Percentiles rank a stretch among this genome's conserved stretches.
Conservation (phyloP, 2,329 filamentous ascomycete species). For the Fragosphaeria purpurea region DNA sequence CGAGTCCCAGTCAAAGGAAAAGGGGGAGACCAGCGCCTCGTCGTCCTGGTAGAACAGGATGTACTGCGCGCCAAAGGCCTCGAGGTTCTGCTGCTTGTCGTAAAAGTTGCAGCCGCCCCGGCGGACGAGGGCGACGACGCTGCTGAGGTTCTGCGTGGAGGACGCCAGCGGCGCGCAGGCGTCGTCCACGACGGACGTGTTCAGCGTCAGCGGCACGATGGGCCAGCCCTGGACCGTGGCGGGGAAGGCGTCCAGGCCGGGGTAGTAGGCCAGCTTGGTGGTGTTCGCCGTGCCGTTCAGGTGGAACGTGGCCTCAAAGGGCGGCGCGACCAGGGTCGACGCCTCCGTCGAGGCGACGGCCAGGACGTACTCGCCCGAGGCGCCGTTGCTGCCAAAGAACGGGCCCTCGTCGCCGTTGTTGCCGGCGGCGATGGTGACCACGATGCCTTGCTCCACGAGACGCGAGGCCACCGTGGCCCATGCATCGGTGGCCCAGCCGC, state of each 20-base stretch:
- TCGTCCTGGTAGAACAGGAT: constrained; percentile 25
- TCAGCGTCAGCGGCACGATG: constrained; percentile 16
- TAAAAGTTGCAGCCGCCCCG: constrained; percentile 19
- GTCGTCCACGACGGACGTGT: constrained; percentile 17
- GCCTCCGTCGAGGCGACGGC: constrained; percentile 33
- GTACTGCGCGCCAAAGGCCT: constrained; percentile 18
- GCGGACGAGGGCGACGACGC: constrained; percentile 31
- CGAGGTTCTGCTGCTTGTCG: constrained; percentile 21
- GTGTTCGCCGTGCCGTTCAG: constrained; percentile 3
- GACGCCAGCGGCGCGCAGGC: constrained; percentile 30
- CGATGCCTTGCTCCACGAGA: constrained; percentile 43
- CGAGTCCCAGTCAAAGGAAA: not conserved
- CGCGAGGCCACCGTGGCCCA: constrained; percentile 40
- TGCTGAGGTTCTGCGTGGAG: constrained; percentile 27
- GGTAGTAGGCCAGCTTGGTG: constrained; percentile 11
- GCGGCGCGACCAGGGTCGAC: constrained; percentile 10
- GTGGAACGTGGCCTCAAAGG: constrained; percentile 10
- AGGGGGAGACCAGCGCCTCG: constrained; percentile 4
- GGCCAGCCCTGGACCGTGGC: constrained; percentile 14
- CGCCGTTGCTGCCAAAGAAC: constrained; percentile 7
- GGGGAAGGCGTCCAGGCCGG: constrained; percentile 6
- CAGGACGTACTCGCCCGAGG: constrained; percentile 30
- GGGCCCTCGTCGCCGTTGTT: constrained; percentile 26
- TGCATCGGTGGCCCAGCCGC: constrained; percentile 42
- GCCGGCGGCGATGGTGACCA: constrained; percentile 42